Conservation (phyloP, 164 flowering plant species). For the Piper longum region DNA sequence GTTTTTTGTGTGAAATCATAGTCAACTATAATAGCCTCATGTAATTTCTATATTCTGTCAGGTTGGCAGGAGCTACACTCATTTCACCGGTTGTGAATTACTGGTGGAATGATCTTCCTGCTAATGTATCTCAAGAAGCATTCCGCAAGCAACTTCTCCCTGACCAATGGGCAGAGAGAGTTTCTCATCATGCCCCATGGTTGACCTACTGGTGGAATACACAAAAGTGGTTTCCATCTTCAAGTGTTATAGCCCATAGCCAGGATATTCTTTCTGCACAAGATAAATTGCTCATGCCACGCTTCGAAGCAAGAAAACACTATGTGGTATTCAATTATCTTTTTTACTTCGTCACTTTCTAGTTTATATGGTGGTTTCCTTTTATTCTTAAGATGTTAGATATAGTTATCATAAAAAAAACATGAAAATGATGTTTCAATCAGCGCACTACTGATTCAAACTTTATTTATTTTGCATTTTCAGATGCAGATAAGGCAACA, state of each 20-base stretch:
- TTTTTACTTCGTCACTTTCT: no score
- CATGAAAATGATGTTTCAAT: no score
- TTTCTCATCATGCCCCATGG: constrained; percentile 63
- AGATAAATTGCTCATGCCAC: constrained; percentile 28
- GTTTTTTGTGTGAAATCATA: no score
- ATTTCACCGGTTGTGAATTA: constrained; percentile 68
- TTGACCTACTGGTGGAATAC: constrained; percentile 85
- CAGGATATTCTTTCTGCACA: constrained; percentile 21
- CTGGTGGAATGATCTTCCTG: constrained; percentile 81
- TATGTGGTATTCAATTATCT: constrained; percentile 11
- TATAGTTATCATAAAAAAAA: neutral
- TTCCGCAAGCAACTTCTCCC: constrained; percentile 22
- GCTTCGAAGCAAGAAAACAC: constrained; percentile 2
- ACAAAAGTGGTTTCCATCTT: constrained; percentile 58
- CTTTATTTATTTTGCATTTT: neutral
- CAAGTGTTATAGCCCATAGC: constrained; percentile 19
- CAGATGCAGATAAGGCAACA: constrained; percentile 53
- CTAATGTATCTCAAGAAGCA: constrained; percentile 47
- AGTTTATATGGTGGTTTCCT: neutral
- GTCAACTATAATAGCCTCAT: no score
- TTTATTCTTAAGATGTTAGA: neutral
- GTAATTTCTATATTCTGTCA: constrained; percentile 4
- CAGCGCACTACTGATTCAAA: neutral
- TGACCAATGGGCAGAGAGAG: constrained; percentile 61
- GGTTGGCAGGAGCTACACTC: constrained; percentile 74